Evolutionary conservation across 768 basidiomycete genomes (phyloP).

Genomic region (Agaricus bisporus): DNA sequence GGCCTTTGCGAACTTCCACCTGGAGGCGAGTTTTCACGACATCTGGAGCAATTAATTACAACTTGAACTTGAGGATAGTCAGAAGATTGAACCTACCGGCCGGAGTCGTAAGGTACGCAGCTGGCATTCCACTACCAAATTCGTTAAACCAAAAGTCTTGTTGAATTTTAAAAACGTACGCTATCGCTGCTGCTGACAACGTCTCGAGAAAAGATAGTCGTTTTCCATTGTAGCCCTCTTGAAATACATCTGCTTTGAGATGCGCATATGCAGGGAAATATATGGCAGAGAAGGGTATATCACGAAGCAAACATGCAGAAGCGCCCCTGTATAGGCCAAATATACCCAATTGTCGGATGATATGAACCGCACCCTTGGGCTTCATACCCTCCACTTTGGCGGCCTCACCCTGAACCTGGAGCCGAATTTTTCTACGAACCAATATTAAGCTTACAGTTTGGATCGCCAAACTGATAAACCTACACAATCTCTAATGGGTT

Average conservation of each 20-base stretch:
- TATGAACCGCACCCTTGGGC: constrained; percentile 85
- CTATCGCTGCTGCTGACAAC: constrained; percentile 72
- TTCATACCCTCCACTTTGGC: constrained; percentile 78
- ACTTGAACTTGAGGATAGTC: constrained; percentile 4
- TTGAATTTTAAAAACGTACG: constrained; percentile 43
- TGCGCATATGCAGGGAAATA: constrained; percentile 88
- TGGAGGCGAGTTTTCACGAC: constrained; percentile 97
- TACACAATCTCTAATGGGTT: constrained; percentile 97
- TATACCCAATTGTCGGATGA: constrained; percentile 88
- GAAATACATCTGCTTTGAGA: constrained; percentile 89
- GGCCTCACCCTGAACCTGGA: constrained; percentile 94
- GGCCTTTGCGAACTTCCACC: constrained; percentile 85
- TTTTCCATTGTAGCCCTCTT: constrained; percentile 95
- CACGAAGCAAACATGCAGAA: constrained; percentile 87
- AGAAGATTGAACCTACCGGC: constrained; percentile 48
- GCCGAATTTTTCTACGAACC: constrained; percentile 72
- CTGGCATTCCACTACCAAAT: constrained; percentile 86
- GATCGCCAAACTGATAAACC: constrained; percentile 17
- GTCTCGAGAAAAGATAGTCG: constrained; percentile 88
- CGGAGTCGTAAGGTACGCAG: constrained; percentile 89
- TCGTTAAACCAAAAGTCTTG: constrained; percentile 22
- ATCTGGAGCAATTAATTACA: constrained; percentile 39
- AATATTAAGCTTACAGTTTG: not conserved
- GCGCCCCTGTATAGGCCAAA: constrained; percentile 92
- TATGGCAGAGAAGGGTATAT: constrained; percentile 96